Evolutionary conservation across 331 rosid species (phyloP).

Genomic region (Quercus tomentella): DNA sequence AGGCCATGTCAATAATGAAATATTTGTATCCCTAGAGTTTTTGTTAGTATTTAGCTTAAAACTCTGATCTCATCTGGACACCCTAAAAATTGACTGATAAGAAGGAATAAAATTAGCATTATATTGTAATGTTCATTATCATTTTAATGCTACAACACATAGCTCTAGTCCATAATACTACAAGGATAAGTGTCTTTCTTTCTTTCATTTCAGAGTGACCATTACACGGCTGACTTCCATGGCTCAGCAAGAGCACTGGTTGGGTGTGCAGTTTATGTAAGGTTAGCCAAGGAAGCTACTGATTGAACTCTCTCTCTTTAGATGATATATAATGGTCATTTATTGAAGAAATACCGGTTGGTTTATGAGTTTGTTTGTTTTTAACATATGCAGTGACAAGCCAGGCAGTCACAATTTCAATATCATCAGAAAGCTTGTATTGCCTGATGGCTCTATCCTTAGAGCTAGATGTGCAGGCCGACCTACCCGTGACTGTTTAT

Average conservation of each 20-base stretch:
- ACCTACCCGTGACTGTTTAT: conserved; percentile 75
- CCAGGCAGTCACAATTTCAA: conserved; percentile 65
- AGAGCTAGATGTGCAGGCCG: conserved; percentile 64
- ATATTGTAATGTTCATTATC: neutral
- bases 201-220: conserved; percentile 44
- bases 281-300: conserved; percentile 34
- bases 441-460: conserved; percentile 65
- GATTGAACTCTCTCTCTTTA: neutral
- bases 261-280: conserved; percentile 65
- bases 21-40: too few species aligned
- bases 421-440: conserved; percentile 58
- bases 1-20: too few species aligned
- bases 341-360: neutral
- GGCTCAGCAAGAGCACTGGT: conserved; percentile 81
- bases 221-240: conserved; percentile 65
- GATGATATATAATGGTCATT: neutral
- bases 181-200: neutral
- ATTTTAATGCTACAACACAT: neutral
- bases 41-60: neutral
- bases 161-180: neutral
- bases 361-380: neutral
- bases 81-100: neutral
- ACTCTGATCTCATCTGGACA: neutral
- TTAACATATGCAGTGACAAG: conserved; percentile 44
- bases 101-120: neutral